Percentiles rank a stretch among this genome's conserved stretches.
Evolutionary conservation across 2,329 filamentous ascomycete species (phyloP).

Genomic region (Davidsoniella eucalypti): DNA sequence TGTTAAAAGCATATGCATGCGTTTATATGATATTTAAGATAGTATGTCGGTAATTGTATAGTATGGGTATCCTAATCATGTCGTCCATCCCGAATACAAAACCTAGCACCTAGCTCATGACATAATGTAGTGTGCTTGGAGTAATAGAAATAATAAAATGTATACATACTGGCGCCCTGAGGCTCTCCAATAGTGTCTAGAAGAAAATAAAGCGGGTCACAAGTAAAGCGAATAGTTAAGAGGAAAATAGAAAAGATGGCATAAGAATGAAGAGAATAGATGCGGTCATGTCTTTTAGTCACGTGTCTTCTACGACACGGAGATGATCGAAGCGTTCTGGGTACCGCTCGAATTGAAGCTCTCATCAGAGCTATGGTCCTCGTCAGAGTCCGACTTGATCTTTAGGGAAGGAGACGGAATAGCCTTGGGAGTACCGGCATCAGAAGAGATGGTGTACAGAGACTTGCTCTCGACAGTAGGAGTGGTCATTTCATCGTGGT

Average conservation of each 20-base stretch:
- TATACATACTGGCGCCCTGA: background rate
- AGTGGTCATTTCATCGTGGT: slow-evolving; percentile 7
- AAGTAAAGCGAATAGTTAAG: background rate
- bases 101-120: background rate
- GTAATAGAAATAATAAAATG: background rate
- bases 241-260: slow-evolving; percentile 1
- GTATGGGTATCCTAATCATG: slow-evolving; percentile 9
- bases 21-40: no score
- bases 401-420: background rate
- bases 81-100: slow-evolving; percentile 5
- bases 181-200: background rate
- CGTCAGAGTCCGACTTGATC: slow-evolving; percentile 5
- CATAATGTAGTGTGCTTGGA: background rate
- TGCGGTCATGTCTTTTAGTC: background rate
- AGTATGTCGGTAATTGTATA: no score
- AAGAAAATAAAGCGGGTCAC: background rate
- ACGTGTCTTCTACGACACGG: slow-evolving; percentile 3
- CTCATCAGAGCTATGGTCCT: slow-evolving; percentile 6
- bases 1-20: no score
- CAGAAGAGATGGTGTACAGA: slow-evolving; percentile 6
- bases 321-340: slow-evolving; percentile 10
- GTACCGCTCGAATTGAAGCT: slow-evolving; percentile 12
- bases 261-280: background rate
- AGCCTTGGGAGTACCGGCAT: slow-evolving; percentile 7
- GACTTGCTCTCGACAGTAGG: background rate